A percentile compares a stretch with the other conserved stretches of the same genome.
Conservation (phyloP, 2,329 filamentous ascomycete species). For the Bipolaris gigantea region DNA sequence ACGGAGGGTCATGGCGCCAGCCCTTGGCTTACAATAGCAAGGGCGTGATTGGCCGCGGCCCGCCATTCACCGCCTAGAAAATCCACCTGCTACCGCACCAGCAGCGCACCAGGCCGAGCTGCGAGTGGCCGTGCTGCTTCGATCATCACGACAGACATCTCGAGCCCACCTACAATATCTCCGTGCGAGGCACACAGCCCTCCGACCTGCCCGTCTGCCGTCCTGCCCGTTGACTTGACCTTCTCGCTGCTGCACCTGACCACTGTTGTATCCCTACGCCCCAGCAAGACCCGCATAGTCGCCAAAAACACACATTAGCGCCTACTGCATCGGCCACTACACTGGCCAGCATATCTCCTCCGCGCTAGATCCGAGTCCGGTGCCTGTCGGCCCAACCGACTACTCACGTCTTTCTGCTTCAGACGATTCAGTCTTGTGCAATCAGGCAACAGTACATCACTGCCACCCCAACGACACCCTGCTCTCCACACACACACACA, state of each 20-base stretch:
- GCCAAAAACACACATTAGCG: conserved; percentile 32
- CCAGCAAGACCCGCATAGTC: conserved; percentile 22
- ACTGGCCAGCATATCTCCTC: conserved; percentile 21
- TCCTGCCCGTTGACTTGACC: conserved; percentile 10
- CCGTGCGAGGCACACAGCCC: conserved; percentile 19
- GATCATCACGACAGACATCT: conserved; percentile 23
- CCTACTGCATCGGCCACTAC: conserved; percentile 16
- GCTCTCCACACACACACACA: neutral
- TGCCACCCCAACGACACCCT: conserved; percentile 10
- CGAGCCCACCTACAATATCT: conserved; percentile 19
- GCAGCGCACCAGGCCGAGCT: conserved; percentile 19
- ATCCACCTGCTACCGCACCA: conserved; percentile 17
- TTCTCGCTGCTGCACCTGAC: conserved; percentile 20
- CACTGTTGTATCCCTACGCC: conserved; percentile 20
- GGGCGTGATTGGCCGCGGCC: conserved; percentile 22
- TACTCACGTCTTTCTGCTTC: neutral
- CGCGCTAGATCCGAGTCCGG: conserved; percentile 6
- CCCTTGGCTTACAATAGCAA: conserved; percentile 27
- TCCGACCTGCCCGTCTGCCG: conserved; percentile 19
- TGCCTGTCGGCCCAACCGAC: neutral
- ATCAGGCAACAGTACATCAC: conserved; percentile 27
- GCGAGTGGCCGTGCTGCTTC: conserved; percentile 18
- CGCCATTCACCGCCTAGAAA: conserved; percentile 24
- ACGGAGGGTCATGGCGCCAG: conserved; percentile 16
- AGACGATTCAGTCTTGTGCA: conserved; percentile 3